These are phyloP conservation scores for Rhizopogon vulgaris DNA, from an alignment of 768 basidiomycete genomes.

Conservation along the genomic window DNA sequence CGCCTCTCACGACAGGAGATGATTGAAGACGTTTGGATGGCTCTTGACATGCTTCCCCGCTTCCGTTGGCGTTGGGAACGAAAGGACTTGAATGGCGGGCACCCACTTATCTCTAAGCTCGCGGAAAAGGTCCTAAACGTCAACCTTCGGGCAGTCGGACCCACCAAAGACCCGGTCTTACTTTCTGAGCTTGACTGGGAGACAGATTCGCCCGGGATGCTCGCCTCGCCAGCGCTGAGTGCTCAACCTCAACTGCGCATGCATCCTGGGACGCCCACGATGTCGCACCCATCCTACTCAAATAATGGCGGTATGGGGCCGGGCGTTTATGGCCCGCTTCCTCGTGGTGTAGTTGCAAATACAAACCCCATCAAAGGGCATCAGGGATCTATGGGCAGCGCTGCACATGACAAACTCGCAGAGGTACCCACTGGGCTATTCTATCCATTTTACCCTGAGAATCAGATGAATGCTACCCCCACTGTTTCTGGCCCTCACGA, in stretches of 20 bases:
- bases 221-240: constrained; percentile 18
- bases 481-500: constrained; percentile 12
- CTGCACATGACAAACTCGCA: constrained; percentile 36
- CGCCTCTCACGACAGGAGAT: constrained; percentile 58
- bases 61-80: constrained; percentile 93
- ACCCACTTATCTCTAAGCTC: constrained; percentile 79
- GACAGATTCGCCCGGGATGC: constrained; percentile 24
- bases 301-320: constrained; percentile 21
- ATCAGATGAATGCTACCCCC: constrained; percentile 21
- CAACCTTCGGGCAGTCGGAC: constrained; percentile 52
- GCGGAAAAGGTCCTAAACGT: constrained; percentile 77
- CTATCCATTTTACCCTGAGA: constrained; percentile 74
- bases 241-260: constrained; percentile 22
- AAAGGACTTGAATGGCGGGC: constrained; percentile 71
- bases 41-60: constrained; percentile 81
- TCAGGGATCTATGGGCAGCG: constrained; percentile 19
- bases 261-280: constrained; percentile 30
- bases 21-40: constrained; percentile 80
- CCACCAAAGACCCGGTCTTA: constrained; percentile 34
- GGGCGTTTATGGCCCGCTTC: constrained; percentile 20
- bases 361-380: constrained; percentile 23
- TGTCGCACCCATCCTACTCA: constrained; percentile 27
- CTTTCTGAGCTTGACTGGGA: constrained; percentile 43
- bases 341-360: constrained; percentile 19
- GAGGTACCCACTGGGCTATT: constrained; percentile 67